Evolutionary conservation across 805 yeast species (phyloP), one percentile per base, ranked within the genome.

Genomic region (Candida sithepensis): DNA sequence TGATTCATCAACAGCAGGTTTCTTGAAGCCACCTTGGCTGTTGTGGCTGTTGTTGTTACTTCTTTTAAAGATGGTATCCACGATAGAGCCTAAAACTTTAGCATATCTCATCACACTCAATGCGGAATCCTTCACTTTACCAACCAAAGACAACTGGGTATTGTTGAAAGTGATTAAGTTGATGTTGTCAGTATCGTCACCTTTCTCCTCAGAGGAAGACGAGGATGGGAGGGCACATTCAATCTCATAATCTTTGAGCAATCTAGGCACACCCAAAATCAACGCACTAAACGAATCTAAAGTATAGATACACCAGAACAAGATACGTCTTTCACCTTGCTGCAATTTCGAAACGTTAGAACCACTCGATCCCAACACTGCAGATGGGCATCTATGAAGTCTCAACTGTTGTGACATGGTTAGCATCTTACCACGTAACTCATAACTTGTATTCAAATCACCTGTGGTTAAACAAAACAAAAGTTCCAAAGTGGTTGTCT

Each of bases 151-250:
- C 34, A 83, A 71, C 55, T 72, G 75, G 45, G 77, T 72, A 59
- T 83, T 77, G 60, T 81, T 82, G 49, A 82, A 78, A 30, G 80
- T 74, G 52, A 81, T 75, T 53, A 81, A 72, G 57, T 80, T 83
- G 39, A 75, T 79, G 52, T 77, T 75, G 51, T 77, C 75, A 40
- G 67, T 63, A 23, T 74, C 78, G 36, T 67, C 71, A 43, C 64
- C 65, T 39, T 64, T 60, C 41, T 65, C 69, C 3, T 39, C 41
- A 2, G 46, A 30, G 13, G 63, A 50, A 2, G 63, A 54, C 3
- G 85, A 80, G 1, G n/a, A n/a, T n/a, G 97, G 96, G 57, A 86
- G 67, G 1, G 92, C 91, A 71, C 96, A 88, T 63, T 88, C 95
- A 43, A 89, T 81, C 62, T 88, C 95, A 57, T 79, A 80, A 60